A percentile compares a stretch with the other conserved stretches of the same genome.
These are phyloP conservation scores for Botryotinia narcissicola DNA, from an alignment of 2,329 filamentous ascomycete species.

Conservation along the genomic window DNA sequence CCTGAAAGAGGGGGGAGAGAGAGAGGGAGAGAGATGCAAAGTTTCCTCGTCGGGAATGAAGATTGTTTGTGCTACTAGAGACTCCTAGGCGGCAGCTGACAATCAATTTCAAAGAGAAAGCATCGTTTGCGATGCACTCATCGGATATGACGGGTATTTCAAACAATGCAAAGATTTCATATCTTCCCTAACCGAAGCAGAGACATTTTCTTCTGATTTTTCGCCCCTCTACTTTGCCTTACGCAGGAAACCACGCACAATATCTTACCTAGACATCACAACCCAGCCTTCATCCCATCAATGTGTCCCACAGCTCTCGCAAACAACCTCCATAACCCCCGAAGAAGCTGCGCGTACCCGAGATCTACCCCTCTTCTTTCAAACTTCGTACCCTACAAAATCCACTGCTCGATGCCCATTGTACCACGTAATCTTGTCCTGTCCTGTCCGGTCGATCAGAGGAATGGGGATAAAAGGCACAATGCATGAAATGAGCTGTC, in stretches of 20 bases:
- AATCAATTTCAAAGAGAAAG: not conserved
- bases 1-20: not conserved
- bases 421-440: not conserved
- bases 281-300: not conserved
- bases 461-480: not conserved
- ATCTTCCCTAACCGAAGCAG: not conserved
- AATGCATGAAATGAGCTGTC: slow-evolving; percentile 8
- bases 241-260: not conserved
- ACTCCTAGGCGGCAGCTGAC: not conserved
- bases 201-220: not conserved
- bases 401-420: not conserved
- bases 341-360: slow-evolving; percentile 4
- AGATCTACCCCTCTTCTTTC: slow-evolving; percentile 14
- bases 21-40: slow-evolving; percentile 7
- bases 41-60: slow-evolving; percentile 1
- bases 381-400: not conserved
- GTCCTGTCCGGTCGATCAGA: slow-evolving; percentile 5
- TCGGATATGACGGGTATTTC: slow-evolving; percentile 13
- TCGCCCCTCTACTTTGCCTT: not conserved
- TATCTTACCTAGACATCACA: not conserved
- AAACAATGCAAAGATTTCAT: not conserved
- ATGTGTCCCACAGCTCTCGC: slow-evolving; percentile 4
- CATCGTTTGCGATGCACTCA: slow-evolving; percentile 6
- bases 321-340: slow-evolving; percentile 13
- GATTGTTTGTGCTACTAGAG: not conserved